Evolutionary conservation across 768 basidiomycete genomes (phyloP).

Genomic region (Coprinellus micaceus): DNA sequence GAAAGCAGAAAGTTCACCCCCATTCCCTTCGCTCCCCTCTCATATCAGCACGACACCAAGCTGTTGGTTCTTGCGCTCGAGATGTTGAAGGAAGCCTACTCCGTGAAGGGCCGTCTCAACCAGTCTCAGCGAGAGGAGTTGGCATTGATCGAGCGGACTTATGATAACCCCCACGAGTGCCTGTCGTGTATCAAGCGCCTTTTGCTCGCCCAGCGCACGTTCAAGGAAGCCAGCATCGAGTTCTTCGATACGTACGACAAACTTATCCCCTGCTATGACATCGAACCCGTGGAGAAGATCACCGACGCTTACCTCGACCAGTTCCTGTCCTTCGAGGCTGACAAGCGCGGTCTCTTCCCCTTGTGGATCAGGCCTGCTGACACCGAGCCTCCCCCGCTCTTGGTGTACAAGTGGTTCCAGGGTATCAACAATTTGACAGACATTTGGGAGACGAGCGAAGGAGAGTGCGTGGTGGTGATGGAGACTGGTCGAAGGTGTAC

Average conservation of each 20-base stretch:
- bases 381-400: constrained; percentile 92
- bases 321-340: constrained; percentile 98
- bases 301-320: constrained; percentile 99
- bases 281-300: constrained; percentile 99
- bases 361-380: constrained; percentile 99
- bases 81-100: constrained; percentile 98
- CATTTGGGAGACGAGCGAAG: constrained; percentile 97
- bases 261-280: constrained; percentile 97
- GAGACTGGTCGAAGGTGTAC: constrained; percentile 96
- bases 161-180: constrained; percentile 99
- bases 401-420: constrained; percentile 99
- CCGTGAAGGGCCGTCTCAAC: constrained; percentile 94
- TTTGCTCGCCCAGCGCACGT: constrained; percentile 92
- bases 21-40: constrained; percentile 97
- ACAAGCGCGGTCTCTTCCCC: constrained; percentile 97
- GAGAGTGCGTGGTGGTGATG: constrained; percentile 98
- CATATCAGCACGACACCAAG: constrained; percentile 99
- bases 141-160: constrained; percentile 97
- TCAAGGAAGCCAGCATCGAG: constrained; percentile 97
- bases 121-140: constrained; percentile 98
- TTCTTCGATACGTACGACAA: constrained; percentile 98
- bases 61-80: constrained; percentile 93
- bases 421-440: constrained; percentile 98
- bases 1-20: constrained; percentile 97
- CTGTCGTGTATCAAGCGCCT: constrained; percentile 97